Evolutionary conservation across 768 basidiomycete species (phyloP).

Genomic region (Stropharia rugosoannulata): DNA sequence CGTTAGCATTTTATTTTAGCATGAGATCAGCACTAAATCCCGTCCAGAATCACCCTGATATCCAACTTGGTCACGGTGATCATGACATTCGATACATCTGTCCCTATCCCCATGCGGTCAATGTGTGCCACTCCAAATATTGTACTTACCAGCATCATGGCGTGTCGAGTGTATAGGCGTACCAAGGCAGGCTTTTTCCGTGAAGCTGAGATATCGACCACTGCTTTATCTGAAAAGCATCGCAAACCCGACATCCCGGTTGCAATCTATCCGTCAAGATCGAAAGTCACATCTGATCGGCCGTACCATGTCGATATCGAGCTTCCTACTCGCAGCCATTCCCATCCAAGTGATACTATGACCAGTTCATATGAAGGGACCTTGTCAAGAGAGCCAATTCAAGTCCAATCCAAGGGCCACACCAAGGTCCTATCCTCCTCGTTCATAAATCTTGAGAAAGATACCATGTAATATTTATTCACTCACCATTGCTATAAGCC

Average conservation of each 20-base stretch:
- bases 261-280: neutral
- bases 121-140: slow-evolving; percentile 1
- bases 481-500: no score
- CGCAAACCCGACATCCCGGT: neutral
- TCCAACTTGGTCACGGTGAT: neutral
- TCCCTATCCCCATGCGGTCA: slow-evolving; percentile 4
- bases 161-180: neutral
- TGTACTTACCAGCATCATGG: neutral
- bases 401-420: neutral
- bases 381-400: neutral
- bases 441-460: neutral
- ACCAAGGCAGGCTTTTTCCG: neutral
- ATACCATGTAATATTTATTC: neutral
- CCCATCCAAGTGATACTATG: neutral
- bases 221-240: neutral
- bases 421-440: neutral
- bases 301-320: neutral
- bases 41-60: neutral
- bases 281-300: neutral
- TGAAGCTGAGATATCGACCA: neutral
- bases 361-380: neutral
- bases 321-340: neutral
- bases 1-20: neutral
- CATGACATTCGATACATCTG: slow-evolving; percentile 1
- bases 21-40: no score